These are phyloP conservation scores for Cornus suecica DNA, from an alignment of 148 eudicot genomes.

Conservation along the genomic window DNA sequence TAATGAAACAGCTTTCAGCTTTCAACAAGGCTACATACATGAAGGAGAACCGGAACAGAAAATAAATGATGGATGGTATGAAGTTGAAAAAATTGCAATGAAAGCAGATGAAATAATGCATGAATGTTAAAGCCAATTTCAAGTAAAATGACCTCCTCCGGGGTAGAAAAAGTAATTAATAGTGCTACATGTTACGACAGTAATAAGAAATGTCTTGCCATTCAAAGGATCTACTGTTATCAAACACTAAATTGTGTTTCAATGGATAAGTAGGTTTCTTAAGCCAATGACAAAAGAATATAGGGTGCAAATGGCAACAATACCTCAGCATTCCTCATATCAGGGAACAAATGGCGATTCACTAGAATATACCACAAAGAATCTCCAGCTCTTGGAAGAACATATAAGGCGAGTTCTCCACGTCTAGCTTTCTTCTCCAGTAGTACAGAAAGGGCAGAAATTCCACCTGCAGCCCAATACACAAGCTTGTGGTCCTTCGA, in stretches of 20 bases:
- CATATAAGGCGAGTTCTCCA: constrained; percentile 89
- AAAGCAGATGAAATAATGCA: neutral
- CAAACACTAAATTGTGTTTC: neutral
- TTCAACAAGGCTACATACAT: neutral
- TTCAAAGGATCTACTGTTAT: neutral
- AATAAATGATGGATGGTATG: neutral
- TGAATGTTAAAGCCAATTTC: neutral
- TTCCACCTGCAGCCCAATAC: constrained; percentile 90
- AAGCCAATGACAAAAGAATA: neutral
- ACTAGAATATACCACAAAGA: constrained; percentile 90
- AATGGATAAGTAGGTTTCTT: neutral
- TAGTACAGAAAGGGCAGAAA: constrained; percentile 85
- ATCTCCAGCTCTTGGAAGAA: constrained; percentile 94
- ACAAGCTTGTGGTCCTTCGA: constrained; percentile 89
- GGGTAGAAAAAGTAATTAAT: neutral
- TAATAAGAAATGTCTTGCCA: neutral
- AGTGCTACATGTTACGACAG: neutral
- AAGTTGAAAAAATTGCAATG: neutral
- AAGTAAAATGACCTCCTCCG: neutral
- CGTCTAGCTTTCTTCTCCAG: constrained; percentile 89
- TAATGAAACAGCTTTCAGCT: neutral
- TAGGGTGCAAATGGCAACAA: constrained; percentile 5
- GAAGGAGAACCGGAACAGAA: neutral
- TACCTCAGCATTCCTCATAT: constrained; percentile 93
- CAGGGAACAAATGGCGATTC: constrained; percentile 82